A percentile compares a stretch with the other conserved stretches of the same genome.
Evolutionary conservation across 2,329 filamentous ascomycete species (phyloP).

Genomic region (Tolypocladium inflatum): DNA sequence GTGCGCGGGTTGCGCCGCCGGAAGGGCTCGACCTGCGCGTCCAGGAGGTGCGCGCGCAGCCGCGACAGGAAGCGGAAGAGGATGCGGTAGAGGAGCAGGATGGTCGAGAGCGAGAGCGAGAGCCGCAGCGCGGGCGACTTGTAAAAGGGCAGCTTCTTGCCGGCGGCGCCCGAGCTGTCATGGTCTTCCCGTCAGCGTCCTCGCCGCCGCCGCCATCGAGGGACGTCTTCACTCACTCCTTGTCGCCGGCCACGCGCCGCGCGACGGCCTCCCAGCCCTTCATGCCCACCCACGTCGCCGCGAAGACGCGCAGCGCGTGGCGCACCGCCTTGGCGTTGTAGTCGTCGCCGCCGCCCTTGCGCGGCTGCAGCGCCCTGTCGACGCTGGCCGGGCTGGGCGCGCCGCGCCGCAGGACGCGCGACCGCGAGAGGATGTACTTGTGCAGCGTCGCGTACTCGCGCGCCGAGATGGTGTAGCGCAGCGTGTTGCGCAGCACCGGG

Average conservation of each 20-base stretch:
- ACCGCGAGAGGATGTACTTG: constrained; percentile 70
- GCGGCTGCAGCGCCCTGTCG: constrained; percentile 26
- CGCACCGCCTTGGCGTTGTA: constrained; percentile 63
- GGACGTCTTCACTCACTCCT: constrained; percentile 29
- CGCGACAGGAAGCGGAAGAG: constrained; percentile 84
- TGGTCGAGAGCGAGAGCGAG: constrained; percentile 72
- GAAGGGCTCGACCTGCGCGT: constrained; percentile 73
- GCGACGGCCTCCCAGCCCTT: constrained; percentile 51
- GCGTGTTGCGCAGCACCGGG: constrained; percentile 71
- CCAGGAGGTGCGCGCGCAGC: constrained; percentile 68
- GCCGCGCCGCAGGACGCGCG: constrained; percentile 44
- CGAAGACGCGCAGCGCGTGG: constrained; percentile 61
- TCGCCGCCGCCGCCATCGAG: neutral
- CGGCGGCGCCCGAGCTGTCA: constrained; percentile 14
- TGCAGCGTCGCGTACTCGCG: constrained; percentile 81
- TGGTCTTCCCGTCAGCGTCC: neutral
- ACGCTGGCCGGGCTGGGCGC: constrained; percentile 48
- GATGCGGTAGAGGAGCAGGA: constrained; percentile 80
- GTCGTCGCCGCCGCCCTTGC: constrained; percentile 39
- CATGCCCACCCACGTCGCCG: constrained; percentile 51
- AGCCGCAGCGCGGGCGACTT: constrained; percentile 65
- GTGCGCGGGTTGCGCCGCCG: constrained; percentile 72
- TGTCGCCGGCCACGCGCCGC: constrained; percentile 32
- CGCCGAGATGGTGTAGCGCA: constrained; percentile 78
- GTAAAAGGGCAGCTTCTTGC: constrained; percentile 45